phyloP scores from a whole-genome alignment of 2,329 filamentous ascomycete genomes.

The Fusarium coffeatum region DNA sequence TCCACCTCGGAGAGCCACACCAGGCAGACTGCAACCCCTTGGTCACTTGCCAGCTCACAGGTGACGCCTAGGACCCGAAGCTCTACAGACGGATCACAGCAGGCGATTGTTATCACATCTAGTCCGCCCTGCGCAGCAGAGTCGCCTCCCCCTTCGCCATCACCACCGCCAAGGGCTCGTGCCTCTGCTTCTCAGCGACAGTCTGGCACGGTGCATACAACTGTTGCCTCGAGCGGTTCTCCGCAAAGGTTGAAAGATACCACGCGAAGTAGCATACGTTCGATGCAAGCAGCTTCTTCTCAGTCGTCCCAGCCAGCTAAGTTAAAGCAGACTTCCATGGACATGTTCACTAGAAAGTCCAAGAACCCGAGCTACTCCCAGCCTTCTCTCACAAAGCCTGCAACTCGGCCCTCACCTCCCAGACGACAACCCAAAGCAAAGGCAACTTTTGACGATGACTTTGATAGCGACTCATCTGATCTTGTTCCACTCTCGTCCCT shows the following conservation, averaged over 20 bases:
- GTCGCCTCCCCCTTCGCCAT: slow-evolving; percentile 48
- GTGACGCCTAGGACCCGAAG: slow-evolving; percentile 53
- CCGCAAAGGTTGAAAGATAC: slow-evolving; percentile 36
- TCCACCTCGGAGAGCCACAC: slow-evolving; percentile 40
- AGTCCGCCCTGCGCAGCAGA: slow-evolving; percentile 52
- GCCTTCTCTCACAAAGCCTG: neutral
- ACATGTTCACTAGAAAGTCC: slow-evolving; percentile 43
- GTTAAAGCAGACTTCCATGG: slow-evolving; percentile 52
- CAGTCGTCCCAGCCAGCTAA: slow-evolving; percentile 23
- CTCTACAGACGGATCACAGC: slow-evolving; percentile 42
- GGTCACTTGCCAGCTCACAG: slow-evolving; percentile 59
- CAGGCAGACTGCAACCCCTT: slow-evolving; percentile 45
- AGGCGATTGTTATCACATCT: slow-evolving; percentile 60
- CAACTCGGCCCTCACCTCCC: neutral
- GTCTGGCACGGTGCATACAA: slow-evolving; percentile 44
- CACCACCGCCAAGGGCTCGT: slow-evolving; percentile 35
- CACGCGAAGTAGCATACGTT: neutral
- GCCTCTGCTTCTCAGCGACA: slow-evolving; percentile 29
- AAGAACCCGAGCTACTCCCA: slow-evolving; percentile 18
- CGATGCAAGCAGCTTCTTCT: neutral
- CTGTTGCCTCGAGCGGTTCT: slow-evolving; percentile 36
- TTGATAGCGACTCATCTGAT: slow-evolving; percentile 32
- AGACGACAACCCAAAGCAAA: neutral
- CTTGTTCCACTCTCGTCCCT: slow-evolving; percentile 33
- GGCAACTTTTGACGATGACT: slow-evolving; percentile 1